These are phyloP conservation scores for Cyberlindnera galapagoensis DNA, from an alignment of 805 yeast species.

Conservation along the genomic window DNA sequence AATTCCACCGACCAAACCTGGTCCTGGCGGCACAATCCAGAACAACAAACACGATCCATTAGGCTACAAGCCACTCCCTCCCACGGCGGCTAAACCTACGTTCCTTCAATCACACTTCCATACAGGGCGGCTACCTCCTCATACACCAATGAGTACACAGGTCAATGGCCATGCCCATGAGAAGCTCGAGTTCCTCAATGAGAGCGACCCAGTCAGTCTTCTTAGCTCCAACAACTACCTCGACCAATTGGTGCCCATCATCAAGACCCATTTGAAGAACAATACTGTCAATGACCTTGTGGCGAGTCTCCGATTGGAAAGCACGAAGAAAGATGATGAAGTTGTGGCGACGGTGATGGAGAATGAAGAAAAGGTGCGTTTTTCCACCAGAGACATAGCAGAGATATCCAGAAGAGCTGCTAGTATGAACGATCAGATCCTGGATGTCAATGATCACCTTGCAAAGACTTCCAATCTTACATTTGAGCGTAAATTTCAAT, in stretches of 20 bases:
- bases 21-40: no score
- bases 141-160: no score
- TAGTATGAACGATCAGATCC: conserved; percentile 47
- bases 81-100: no score
- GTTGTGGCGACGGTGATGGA: conserved; percentile 55
- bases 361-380: conserved; percentile 47
- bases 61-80: no score
- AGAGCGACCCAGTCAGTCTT: conserved; percentile 21
- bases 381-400: conserved; percentile 58
- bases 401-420: conserved; percentile 53
- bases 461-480: conserved; percentile 62
- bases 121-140: no score
- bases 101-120: no score
- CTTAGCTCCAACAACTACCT: conserved; percentile 56
- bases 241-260: conserved; percentile 73
- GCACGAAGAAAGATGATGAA: conserved; percentile 55
- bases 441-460: conserved; percentile 49
- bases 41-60: no score
- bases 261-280: conserved; percentile 53
- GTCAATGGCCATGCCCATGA: no score
- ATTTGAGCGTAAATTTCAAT: conserved; percentile 51
- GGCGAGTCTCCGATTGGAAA: conserved; percentile 46
- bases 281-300: conserved; percentile 52
- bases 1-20: no score
- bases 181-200: conserved; percentile 17